Conservation (phyloP, 129 eudicot species). For the Mikania micrantha region DNA sequence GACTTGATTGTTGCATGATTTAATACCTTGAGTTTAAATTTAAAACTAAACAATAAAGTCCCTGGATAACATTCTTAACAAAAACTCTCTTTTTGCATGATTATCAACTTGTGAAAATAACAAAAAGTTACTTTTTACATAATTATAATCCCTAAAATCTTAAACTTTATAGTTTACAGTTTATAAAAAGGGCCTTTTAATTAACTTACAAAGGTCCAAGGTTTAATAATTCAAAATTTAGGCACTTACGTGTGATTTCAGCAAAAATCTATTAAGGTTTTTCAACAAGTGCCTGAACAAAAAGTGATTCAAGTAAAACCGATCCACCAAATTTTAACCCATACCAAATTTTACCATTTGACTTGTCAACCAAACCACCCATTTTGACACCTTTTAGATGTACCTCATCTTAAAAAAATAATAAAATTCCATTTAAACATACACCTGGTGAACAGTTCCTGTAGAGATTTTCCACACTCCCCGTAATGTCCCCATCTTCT, state of each 20-base stretch:
- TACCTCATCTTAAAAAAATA: background rate
- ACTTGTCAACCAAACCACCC: background rate
- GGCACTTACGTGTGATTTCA: background rate
- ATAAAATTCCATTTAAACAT: conserved; percentile 8
- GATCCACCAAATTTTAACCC: background rate
- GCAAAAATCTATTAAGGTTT: background rate
- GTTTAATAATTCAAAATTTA: background rate
- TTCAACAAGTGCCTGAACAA: background rate
- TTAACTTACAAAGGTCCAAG: background rate
- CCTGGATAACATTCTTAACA: background rate
- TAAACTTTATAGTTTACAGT: background rate
- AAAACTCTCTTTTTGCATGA: background rate
- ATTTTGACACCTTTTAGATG: background rate
- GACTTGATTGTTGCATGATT: background rate
- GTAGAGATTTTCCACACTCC: conserved; percentile 89
- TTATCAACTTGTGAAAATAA: background rate
- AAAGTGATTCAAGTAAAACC: background rate
- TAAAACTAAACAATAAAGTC: background rate
- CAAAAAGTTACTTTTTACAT: background rate
- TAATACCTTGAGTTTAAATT: background rate
- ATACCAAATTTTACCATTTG: background rate
- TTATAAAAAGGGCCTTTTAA: background rate
- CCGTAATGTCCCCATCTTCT: conserved; percentile 47
- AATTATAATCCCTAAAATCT: background rate
- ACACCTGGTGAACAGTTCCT: conserved; percentile 64